Evolutionary conservation across 2,329 filamentous ascomycete species (phyloP).

Genomic region (Fusarium nisikadoi): DNA sequence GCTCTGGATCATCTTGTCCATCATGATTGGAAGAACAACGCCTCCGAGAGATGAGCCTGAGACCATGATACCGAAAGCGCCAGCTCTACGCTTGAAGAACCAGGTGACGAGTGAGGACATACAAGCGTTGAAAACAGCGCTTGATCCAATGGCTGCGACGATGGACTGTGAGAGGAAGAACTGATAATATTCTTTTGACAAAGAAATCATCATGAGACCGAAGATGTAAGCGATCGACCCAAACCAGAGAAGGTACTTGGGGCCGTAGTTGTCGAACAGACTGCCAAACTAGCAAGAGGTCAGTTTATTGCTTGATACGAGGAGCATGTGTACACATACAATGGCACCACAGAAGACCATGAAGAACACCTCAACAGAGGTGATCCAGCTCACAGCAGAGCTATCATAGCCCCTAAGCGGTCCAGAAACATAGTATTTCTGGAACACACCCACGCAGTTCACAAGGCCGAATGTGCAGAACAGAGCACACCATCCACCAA

Average conservation of each 20-base stretch:
- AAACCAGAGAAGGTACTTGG: constrained; percentile 63
- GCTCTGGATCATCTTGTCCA: constrained; percentile 61
- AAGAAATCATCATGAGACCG: constrained; percentile 72
- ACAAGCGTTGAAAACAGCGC: constrained; percentile 55
- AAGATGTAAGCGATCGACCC: constrained; percentile 69
- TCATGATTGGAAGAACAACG: constrained; percentile 69
- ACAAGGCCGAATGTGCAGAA: constrained; percentile 59
- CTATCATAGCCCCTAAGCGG: constrained; percentile 60
- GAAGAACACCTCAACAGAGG: constrained; percentile 62
- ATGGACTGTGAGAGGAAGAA: constrained; percentile 57
- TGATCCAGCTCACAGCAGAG: constrained; percentile 69
- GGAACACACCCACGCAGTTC: constrained; percentile 65
- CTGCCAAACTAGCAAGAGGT: constrained; percentile 59
- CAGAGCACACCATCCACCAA: constrained; percentile 56
- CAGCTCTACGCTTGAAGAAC: constrained; percentile 63
- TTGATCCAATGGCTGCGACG: constrained; percentile 55
- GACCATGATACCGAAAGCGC: constrained; percentile 64
- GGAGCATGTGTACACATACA: constrained; percentile 48
- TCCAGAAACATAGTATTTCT: constrained; percentile 65
- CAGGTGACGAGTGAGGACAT: constrained; percentile 59
- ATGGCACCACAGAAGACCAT: constrained; percentile 61
- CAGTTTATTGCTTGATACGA: neutral
- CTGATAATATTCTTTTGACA: constrained; percentile 59
- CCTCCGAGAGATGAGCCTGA: constrained; percentile 66
- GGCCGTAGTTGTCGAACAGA: constrained; percentile 73